phyloP scores from a whole-genome alignment of 768 basidiomycete genomes.

The Coprinopsis sp. region DNA sequence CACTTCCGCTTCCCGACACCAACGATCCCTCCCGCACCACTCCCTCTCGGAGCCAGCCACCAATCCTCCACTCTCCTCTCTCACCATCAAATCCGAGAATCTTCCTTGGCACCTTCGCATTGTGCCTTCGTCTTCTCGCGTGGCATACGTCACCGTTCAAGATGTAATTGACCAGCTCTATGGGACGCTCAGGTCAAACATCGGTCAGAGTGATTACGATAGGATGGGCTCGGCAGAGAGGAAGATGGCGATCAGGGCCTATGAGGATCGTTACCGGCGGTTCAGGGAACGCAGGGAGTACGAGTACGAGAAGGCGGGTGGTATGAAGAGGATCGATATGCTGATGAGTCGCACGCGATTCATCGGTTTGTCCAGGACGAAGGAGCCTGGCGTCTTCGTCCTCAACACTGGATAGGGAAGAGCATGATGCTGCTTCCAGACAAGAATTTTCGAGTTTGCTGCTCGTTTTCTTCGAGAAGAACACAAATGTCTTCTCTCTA shows the following conservation, averaged over 20 bases:
- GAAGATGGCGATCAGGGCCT: slow-evolving; percentile 40
- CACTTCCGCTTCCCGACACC: slow-evolving; percentile 17
- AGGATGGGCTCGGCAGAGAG: slow-evolving; percentile 29
- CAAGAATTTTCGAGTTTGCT: too few relatives aligned
- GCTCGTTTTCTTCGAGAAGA: too few relatives aligned
- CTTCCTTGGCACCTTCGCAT: slow-evolving; percentile 27
- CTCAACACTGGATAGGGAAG: slow-evolving; percentile 4
- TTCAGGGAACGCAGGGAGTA: slow-evolving; percentile 28
- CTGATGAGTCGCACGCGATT: slow-evolving; percentile 42
- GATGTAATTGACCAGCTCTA: slow-evolving; percentile 48
- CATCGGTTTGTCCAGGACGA: slow-evolving; percentile 35
- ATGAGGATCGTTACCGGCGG: slow-evolving; percentile 41
- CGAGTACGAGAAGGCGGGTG: slow-evolving; percentile 44
- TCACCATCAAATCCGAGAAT: slow-evolving; percentile 23
- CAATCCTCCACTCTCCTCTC: slow-evolving; percentile 24
- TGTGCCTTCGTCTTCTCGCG: slow-evolving; percentile 24
- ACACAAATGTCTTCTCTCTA: too few relatives aligned
- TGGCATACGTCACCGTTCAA: slow-evolving; percentile 26
- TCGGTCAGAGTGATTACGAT: slow-evolving; percentile 40
- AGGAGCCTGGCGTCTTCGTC: neutral
- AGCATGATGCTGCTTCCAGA: too few relatives aligned
- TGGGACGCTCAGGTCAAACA: slow-evolving; percentile 36
- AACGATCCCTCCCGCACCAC: slow-evolving; percentile 21
- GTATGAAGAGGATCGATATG: slow-evolving; percentile 58
- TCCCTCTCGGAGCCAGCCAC: slow-evolving; percentile 27